Conservation (phyloP, 257 asterid genomes). For the Gentiana dahurica region DNA sequence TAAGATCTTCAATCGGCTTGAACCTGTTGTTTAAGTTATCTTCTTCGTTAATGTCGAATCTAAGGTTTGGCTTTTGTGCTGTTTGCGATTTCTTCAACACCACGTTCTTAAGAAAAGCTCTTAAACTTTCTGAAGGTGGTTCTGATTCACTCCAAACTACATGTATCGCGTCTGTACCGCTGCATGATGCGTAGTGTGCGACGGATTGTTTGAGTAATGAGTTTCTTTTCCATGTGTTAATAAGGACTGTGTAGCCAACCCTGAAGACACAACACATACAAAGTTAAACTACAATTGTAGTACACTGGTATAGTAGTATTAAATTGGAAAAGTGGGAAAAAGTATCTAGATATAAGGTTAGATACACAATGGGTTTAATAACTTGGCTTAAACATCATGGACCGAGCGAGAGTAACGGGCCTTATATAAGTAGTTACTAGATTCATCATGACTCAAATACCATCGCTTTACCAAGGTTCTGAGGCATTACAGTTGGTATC, state of each 20-base stretch:
- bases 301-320: no score
- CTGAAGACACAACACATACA: slow-evolving; percentile 14
- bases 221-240: slow-evolving; percentile 57
- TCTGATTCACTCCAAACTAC: slow-evolving; percentile 50
- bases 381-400: no score
- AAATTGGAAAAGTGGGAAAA: no score
- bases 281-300: neutral
- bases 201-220: slow-evolving; percentile 52
- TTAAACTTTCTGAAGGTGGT: slow-evolving; percentile 37
- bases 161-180: slow-evolving; percentile 44
- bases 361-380: no score
- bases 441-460: no score
- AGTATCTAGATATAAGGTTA: no score
- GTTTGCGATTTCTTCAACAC: slow-evolving; percentile 31
- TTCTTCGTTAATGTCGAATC: slow-evolving; percentile 46
- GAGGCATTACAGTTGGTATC: no score
- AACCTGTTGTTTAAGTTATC: slow-evolving; percentile 53
- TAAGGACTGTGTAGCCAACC: slow-evolving; percentile 57
- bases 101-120: slow-evolving; percentile 27
- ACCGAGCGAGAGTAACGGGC: no score
- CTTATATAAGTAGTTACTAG: no score
- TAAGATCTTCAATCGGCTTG: slow-evolving; percentile 42
- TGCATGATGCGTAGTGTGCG: slow-evolving; percentile 58
- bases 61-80: slow-evolving; percentile 39
- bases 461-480: no score